phyloP scores from a whole-genome alignment of 768 basidiomycete species.

The Cyclocybe aegerita region DNA sequence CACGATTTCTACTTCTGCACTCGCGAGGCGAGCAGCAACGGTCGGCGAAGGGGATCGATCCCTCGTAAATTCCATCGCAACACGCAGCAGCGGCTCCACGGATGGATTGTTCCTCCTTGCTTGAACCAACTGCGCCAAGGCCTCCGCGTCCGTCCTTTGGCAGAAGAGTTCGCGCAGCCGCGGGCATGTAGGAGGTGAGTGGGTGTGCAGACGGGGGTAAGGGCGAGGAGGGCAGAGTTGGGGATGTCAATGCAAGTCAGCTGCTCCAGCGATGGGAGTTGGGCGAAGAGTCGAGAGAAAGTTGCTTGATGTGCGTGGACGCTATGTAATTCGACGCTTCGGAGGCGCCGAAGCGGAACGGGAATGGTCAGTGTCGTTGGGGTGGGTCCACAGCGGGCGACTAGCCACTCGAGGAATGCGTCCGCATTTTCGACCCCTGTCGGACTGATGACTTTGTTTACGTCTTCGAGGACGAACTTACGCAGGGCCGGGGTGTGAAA shows the following conservation, averaged over 20 bases:
- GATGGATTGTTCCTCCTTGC: no score
- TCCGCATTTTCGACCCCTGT: slow-evolving; percentile 33
- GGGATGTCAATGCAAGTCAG: slow-evolving; percentile 22
- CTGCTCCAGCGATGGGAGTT: slow-evolving; percentile 20
- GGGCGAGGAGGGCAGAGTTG: slow-evolving; percentile 20
- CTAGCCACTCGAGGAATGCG: slow-evolving; percentile 34
- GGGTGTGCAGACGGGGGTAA: slow-evolving; percentile 8
- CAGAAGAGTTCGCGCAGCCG: slow-evolving; percentile 24
- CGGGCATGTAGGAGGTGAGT: slow-evolving; percentile 14
- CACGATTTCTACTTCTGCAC: no score
- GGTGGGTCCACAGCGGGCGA: neutral
- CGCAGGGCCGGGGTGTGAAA: slow-evolving; percentile 34
- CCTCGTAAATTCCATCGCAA: no score
- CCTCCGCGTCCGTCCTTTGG: slow-evolving; percentile 22
- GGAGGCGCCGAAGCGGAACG: slow-evolving; percentile 24
- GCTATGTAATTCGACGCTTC: slow-evolving; percentile 28
- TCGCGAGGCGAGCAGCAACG: no score
- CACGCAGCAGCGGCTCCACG: no score
- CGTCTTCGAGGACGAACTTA: slow-evolving; percentile 44
- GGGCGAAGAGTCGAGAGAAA: slow-evolving; percentile 26
- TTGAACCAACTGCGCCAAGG: neutral
- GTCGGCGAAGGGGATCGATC: no score
- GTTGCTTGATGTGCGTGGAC: slow-evolving; percentile 19
- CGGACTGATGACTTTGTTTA: slow-evolving; percentile 37
- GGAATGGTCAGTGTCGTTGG: slow-evolving; percentile 6